These are phyloP conservation scores for Cutaneotrichosporon curvatum DNA, from an alignment of 1,284 basidiomycete genomes.

Conservation along the genomic window DNA sequence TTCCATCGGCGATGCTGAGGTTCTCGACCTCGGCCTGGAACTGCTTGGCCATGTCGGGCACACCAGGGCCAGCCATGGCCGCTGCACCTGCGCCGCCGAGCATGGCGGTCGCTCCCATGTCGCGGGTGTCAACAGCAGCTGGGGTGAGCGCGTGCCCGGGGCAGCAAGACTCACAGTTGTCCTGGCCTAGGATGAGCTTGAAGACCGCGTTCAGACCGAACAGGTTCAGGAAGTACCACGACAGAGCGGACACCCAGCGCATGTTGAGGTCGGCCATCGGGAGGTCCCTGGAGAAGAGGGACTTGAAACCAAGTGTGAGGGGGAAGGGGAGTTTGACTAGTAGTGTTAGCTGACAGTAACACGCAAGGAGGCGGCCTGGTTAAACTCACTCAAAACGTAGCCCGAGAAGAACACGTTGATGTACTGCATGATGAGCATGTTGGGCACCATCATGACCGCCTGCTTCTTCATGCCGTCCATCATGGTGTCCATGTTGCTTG, in stretches of 20 bases:
- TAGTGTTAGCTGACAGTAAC: not conserved
- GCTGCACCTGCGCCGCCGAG: slow-evolving; percentile 59
- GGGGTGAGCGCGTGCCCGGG: slow-evolving; percentile 3
- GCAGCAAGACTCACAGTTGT: slow-evolving; percentile 62
- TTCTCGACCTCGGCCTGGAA: slow-evolving; percentile 91
- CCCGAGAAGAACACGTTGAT: slow-evolving; percentile 99
- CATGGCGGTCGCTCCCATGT: slow-evolving; percentile 60
- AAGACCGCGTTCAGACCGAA: slow-evolving; percentile 96
- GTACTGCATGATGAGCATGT: slow-evolving; percentile 99
- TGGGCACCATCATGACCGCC: slow-evolving; percentile 85
- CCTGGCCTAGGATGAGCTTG: slow-evolving; percentile 81
- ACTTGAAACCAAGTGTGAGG: slow-evolving; percentile 92
- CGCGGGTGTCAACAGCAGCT: slow-evolving; percentile 70
- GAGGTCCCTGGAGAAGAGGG: slow-evolving; percentile 95
- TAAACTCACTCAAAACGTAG: slow-evolving; percentile 88
- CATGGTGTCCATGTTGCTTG: slow-evolving; percentile 92
- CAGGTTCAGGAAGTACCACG: slow-evolving; percentile 99
- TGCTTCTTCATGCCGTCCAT: slow-evolving; percentile 99
- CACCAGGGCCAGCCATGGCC: slow-evolving; percentile 49
- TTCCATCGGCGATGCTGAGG: slow-evolving; percentile 77
- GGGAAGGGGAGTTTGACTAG: slow-evolving; percentile 95
- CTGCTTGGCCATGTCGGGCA: slow-evolving; percentile 80
- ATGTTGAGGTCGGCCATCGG: slow-evolving; percentile 96
- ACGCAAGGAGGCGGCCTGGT: not conserved
- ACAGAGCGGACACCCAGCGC: slow-evolving; percentile 95